Evolutionary conservation across 228 moss, liverwort and hornwort species (phyloP).

Genomic region (Sphagnum fallax): DNA sequence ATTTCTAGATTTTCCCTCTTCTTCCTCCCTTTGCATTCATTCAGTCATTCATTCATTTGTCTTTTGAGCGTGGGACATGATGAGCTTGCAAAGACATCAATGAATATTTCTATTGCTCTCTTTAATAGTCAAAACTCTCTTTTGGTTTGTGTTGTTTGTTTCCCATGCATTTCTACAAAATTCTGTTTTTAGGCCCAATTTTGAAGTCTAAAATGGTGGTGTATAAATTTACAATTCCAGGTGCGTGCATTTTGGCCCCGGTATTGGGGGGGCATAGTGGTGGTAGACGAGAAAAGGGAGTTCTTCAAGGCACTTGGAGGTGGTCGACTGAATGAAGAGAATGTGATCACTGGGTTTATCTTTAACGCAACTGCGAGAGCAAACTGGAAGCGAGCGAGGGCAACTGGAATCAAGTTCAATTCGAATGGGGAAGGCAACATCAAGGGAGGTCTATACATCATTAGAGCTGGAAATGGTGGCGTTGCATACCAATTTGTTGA

Average conservation of each 20-base stretch:
- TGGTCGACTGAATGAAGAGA: slow-evolving; percentile 60
- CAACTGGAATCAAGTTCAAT: slow-evolving; percentile 47
- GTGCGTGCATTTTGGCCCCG: slow-evolving; percentile 81
- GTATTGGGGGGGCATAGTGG: slow-evolving; percentile 82
- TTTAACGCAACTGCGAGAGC: slow-evolving; percentile 50
- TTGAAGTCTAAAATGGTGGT: background rate
- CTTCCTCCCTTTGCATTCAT: no score
- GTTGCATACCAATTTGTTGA: slow-evolving; percentile 85
- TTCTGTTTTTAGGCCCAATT: no score
- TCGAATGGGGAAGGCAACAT: slow-evolving; percentile 53
- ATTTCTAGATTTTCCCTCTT: background rate
- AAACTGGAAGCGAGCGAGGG: slow-evolving; percentile 68
- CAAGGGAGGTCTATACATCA: slow-evolving; percentile 76
- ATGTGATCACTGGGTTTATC: slow-evolving; percentile 59
- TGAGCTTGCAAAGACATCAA: no score
- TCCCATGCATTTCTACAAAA: no score
- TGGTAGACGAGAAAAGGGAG: slow-evolving; percentile 75
- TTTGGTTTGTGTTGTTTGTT: no score
- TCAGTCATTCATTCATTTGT: no score
- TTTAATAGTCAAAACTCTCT: background rate
- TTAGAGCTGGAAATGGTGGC: slow-evolving; percentile 51
- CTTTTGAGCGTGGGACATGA: no score
- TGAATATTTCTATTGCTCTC: background rate
- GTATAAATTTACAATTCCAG: slow-evolving; percentile 9
- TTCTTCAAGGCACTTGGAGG: slow-evolving; percentile 80